Evolutionary conservation across 768 basidiomycete genomes (phyloP).

Genomic region (Leccinum broughii): DNA sequence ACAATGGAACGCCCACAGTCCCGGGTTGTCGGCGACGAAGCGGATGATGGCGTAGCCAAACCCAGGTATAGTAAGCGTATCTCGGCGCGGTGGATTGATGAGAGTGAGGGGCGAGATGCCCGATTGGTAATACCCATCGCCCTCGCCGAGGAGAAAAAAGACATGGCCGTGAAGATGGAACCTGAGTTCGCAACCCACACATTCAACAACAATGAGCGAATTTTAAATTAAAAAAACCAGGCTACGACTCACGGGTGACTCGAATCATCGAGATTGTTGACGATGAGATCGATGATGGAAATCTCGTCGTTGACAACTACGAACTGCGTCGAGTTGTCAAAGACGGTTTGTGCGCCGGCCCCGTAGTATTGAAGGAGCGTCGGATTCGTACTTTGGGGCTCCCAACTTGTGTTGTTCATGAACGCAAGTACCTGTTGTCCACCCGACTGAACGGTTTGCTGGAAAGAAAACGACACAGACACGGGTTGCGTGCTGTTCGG

Average conservation of each 20-base stretch:
- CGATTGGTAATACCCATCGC: slow-evolving; percentile 34
- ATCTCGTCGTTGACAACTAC: slow-evolving; percentile 29
- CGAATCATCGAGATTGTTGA: slow-evolving; percentile 29
- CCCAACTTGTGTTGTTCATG: slow-evolving; percentile 32
- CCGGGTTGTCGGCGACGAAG: slow-evolving; percentile 45
- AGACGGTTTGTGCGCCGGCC: slow-evolving; percentile 26
- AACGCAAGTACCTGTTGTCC: slow-evolving; percentile 28
- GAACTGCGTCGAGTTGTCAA: slow-evolving; percentile 25
- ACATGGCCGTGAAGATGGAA: slow-evolving; percentile 43
- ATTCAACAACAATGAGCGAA: not conserved
- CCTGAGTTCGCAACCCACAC: slow-evolving; percentile 7
- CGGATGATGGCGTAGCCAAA: slow-evolving; percentile 40
- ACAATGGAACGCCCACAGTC: slow-evolving; percentile 49
- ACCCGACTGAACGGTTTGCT: slow-evolving; percentile 27
- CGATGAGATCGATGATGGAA: slow-evolving; percentile 26
- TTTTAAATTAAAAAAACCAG: not conserved
- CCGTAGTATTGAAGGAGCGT: slow-evolving; percentile 30
- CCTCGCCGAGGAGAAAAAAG: slow-evolving; percentile 38
- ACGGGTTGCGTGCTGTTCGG: slow-evolving; percentile 29
- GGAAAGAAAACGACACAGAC: slow-evolving; percentile 24
- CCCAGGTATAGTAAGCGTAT: slow-evolving; percentile 42
- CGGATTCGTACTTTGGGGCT: slow-evolving; percentile 25
- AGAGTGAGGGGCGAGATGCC: slow-evolving; percentile 31
- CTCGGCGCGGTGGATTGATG: slow-evolving; percentile 41
- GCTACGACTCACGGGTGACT: slow-evolving; percentile 31